A percentile compares a stretch with the other conserved stretches of the same genome.
Conservation (phyloP, 73 alveolate genomes). For the Strombidium stylifer region DNA sequence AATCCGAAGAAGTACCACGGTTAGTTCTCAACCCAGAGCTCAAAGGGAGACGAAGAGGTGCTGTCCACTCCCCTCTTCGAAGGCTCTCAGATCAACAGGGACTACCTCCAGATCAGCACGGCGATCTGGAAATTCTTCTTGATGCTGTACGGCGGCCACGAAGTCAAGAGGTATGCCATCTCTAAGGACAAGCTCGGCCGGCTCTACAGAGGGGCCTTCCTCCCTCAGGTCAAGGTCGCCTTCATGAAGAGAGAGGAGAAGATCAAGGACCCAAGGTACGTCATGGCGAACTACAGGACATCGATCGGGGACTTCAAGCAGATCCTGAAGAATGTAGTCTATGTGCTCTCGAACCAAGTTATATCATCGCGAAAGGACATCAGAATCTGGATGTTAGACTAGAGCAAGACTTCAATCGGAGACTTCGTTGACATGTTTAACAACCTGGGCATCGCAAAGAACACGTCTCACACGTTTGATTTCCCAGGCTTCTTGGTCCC, state of each 20-base stretch:
- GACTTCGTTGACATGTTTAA: conserved; percentile 33
- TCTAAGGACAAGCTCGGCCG: conserved; percentile 5
- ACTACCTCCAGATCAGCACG: not conserved
- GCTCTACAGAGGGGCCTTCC: conserved; percentile 9
- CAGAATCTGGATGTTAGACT: conserved; percentile 38
- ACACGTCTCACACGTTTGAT: conserved; percentile 13
- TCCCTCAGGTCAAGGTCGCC: conserved; percentile 20
- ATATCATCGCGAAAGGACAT: conserved; percentile 13
- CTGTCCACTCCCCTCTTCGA: too few relatives aligned
- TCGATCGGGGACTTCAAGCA: conserved; percentile 11
- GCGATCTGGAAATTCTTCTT: conserved; percentile 9
- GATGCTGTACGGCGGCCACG: conserved; percentile 9
- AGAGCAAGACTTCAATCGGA: not conserved
- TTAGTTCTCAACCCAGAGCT: too few relatives aligned
- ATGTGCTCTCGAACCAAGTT: not conserved
- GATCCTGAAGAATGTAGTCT: conserved; percentile 7
- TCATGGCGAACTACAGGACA: not conserved
- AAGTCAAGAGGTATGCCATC: conserved; percentile 3
- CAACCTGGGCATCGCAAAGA: conserved; percentile 1
- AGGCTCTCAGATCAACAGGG: too few relatives aligned
- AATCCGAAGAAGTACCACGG: too few relatives aligned
- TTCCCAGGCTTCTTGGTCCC: conserved; percentile 42
- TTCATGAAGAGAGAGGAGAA: conserved; percentile 34
- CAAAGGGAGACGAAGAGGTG: too few relatives aligned
- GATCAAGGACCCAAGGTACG: conserved; percentile 15